phyloP scores from a whole-genome alignment of 1,139 yeast genomes.

The Blastobotrys arbuscula region DNA sequence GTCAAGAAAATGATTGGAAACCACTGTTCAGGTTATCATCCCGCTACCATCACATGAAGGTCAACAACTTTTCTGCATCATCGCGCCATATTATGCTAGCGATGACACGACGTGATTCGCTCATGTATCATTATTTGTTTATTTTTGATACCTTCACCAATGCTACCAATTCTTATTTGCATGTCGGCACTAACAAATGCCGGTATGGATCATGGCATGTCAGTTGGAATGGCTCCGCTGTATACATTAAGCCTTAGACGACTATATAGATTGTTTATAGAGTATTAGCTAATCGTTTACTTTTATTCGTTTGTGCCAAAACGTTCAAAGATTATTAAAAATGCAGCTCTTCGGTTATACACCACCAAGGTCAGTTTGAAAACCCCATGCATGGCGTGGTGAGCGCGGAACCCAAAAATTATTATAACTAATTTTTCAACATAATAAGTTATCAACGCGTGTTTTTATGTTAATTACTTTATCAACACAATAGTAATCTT shows the following conservation, averaged over 20 bases:
- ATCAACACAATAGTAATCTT: no score
- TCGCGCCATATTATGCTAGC: conserved; percentile 1
- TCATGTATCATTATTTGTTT: conserved; percentile 2
- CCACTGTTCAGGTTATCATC: neutral
- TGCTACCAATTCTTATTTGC: neutral
- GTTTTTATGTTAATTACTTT: no score
- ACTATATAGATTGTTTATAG: neutral
- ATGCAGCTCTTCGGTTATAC: neutral
- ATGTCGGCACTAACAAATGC: neutral
- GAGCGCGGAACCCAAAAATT: no score
- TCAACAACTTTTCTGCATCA: conserved; percentile 1
- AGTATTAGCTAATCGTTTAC: no score
- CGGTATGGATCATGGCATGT: conserved; percentile 2
- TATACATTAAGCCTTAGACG: neutral
- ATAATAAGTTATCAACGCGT: no score
- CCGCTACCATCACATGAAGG: neutral
- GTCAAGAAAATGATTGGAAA: neutral
- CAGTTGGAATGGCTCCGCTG: conserved; percentile 1
- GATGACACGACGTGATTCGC: conserved; percentile 1
- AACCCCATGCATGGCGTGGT: neutral
- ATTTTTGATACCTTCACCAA: neutral
- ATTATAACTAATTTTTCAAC: no score
- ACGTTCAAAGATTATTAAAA: no score
- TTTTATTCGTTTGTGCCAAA: no score
- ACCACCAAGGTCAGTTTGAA: neutral